Conservation (phyloP, 192 early-diverging fungal species). For the Coemansia sp. region DNA sequence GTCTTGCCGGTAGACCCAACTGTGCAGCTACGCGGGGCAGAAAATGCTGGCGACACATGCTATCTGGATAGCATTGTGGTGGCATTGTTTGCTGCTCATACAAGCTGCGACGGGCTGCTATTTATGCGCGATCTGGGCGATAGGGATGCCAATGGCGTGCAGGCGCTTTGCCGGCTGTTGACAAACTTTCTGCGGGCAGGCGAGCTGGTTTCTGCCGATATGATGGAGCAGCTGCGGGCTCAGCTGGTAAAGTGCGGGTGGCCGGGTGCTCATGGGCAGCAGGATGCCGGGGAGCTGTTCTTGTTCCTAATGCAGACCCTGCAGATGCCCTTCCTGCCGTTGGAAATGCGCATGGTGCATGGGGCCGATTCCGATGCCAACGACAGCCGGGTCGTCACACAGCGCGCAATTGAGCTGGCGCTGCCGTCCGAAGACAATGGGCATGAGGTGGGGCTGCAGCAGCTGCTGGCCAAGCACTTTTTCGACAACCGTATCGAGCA, state of each 20-base stretch:
- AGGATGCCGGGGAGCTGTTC: slow-evolving; percentile 70
- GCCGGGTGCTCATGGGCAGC: slow-evolving; percentile 51
- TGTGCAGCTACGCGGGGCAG: slow-evolving; percentile 47
- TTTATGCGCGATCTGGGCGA: slow-evolving; percentile 48
- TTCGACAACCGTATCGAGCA: slow-evolving; percentile 58
- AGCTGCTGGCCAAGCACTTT: slow-evolving; percentile 59
- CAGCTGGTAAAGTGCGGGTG: slow-evolving; percentile 57
- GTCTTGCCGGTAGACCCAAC: slow-evolving; percentile 17
- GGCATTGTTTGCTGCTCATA: slow-evolving; percentile 64
- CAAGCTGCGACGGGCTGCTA: slow-evolving; percentile 60
- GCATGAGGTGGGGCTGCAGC: slow-evolving; percentile 51
- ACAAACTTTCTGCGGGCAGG: slow-evolving; percentile 64
- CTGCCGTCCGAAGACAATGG: slow-evolving; percentile 21
- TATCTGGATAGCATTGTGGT: slow-evolving; percentile 67
- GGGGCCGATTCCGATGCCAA: slow-evolving; percentile 63
- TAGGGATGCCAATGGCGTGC: slow-evolving; percentile 45
- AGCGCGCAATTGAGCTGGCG: slow-evolving; percentile 59
- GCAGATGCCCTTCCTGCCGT: slow-evolving; percentile 64
- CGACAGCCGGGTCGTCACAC: slow-evolving; percentile 66
- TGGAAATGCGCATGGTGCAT: slow-evolving; percentile 65
- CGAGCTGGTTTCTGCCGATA: slow-evolving; percentile 52
- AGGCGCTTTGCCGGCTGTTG: slow-evolving; percentile 55
- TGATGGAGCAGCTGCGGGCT: slow-evolving; percentile 55
- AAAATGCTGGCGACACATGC: slow-evolving; percentile 64
- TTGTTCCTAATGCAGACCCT: slow-evolving; percentile 64